Percentiles rank a stretch among this genome's conserved stretches.
Evolutionary conservation across 2,329 filamentous ascomycete genomes (phyloP).

Genomic region (Pyrenochaeta sp.): DNA sequence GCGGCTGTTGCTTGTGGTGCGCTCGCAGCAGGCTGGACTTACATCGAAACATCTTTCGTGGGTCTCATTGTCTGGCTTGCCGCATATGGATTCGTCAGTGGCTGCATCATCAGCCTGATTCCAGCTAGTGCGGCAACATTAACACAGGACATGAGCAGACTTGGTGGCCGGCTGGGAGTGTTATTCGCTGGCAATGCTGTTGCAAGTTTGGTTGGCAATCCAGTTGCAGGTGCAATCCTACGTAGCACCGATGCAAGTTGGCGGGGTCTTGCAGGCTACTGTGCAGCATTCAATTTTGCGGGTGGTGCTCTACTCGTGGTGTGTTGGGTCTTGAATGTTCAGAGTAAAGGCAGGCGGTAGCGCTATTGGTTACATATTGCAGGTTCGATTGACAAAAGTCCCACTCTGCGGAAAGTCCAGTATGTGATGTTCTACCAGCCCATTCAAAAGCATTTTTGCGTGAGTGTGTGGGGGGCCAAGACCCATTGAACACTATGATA

Average conservation of each 20-base stretch:
- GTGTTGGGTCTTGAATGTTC: too few relatives aligned
- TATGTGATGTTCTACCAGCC: too few relatives aligned
- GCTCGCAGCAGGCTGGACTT: slow-evolving; percentile 51
- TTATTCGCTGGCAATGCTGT: slow-evolving; percentile 31
- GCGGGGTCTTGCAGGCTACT: slow-evolving; percentile 15
- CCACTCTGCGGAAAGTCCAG: too few relatives aligned
- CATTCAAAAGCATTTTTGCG: too few relatives aligned
- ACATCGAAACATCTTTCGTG: slow-evolving; percentile 16
- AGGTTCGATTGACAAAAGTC: too few relatives aligned
- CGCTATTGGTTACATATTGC: too few relatives aligned
- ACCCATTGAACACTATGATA: too few relatives aligned
- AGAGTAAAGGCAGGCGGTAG: too few relatives aligned
- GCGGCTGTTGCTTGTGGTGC: slow-evolving; percentile 57
- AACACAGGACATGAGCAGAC: slow-evolving; percentile 27
- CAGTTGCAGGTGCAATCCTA: slow-evolving; percentile 30
- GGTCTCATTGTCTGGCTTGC: slow-evolving; percentile 21
- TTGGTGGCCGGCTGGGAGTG: slow-evolving; percentile 31
- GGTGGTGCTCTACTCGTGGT: slow-evolving; percentile 12
- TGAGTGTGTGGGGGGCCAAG: too few relatives aligned
- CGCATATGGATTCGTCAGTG: slow-evolving; percentile 25
- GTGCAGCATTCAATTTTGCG: slow-evolving; percentile 14
- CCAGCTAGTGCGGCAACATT: slow-evolving; percentile 23
- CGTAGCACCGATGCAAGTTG: slow-evolving; percentile 6
- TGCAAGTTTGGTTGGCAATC: slow-evolving; percentile 30
- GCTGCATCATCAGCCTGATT: slow-evolving; percentile 26